Conservation (phyloP, 345 rosid genomes). For the Cardamine chenopodiifolia region DNA sequence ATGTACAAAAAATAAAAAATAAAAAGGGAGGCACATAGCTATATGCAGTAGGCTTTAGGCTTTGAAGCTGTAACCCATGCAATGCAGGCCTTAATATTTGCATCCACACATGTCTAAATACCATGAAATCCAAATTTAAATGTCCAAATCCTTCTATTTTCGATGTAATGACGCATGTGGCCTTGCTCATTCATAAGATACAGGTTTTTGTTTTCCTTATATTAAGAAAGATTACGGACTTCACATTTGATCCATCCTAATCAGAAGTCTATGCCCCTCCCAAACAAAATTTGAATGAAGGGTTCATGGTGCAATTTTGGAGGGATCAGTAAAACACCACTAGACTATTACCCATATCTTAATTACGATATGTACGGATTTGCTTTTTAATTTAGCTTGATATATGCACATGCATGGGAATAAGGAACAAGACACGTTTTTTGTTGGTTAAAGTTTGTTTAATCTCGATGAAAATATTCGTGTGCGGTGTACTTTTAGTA, state of each 20-base stretch:
- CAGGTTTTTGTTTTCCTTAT: not conserved
- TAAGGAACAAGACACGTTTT: conserved; percentile 24
- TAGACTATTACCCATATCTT: not conserved
- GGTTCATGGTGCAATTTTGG: not conserved
- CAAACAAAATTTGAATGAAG: not conserved
- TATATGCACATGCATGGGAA: conserved; percentile 33
- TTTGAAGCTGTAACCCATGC: conserved; percentile 37
- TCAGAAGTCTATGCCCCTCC: not conserved
- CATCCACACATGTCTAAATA: conserved; percentile 25
- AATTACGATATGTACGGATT: not conserved
- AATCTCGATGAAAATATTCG: conserved; percentile 34
- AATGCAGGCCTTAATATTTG: conserved; percentile 2
- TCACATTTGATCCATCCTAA: not conserved
- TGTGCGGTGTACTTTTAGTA: conserved; percentile 25
- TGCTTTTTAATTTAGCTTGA: conserved; percentile 5
- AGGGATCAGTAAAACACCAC: not conserved
- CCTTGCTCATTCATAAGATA: conserved; percentile 16
- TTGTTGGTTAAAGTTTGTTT: not conserved
- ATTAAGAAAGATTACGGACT: not conserved
- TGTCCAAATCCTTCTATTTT: conserved; percentile 9
- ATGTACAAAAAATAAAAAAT: not conserved
- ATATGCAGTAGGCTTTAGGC: conserved; percentile 18
- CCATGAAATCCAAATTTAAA: not conserved
- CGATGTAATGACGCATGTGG: conserved; percentile 18
- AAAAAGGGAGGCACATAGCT: conserved; percentile 1